Base-by-base conservation (phyloP, 441 rosid genomes). In the Pelargonium australe region DNA sequence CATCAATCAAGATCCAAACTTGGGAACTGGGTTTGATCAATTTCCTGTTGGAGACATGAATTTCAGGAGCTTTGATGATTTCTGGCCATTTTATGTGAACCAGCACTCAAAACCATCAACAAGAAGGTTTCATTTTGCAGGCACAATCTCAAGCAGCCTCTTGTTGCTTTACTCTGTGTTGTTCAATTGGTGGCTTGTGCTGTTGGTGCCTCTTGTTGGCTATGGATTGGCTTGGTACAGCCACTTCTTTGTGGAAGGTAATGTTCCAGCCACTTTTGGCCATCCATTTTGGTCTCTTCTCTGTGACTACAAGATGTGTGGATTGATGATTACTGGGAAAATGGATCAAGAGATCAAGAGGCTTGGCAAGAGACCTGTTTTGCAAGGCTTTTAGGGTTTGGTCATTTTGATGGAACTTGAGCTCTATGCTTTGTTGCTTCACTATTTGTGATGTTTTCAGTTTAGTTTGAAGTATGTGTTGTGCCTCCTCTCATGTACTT, bases 301-400 rank as follows among this genome's bases (percentile, higher is more conserved):
- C 0, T 94, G 99, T 80, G 97, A 91, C 80, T 85, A 68, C 73
- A 89, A 86, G 88, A 94, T 94, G 99, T 94, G 91, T 79, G 90
- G 91, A 1, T 75, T 94, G 80, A 91, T 91, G 97, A 84, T 91
- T 16, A 88, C 93, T 4, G 97, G 99, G 68, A 80, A 83, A 58
- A 88, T 94, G 99, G 99, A 94, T 71, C 88, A 80, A 72, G 99
- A 94, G 85, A 87, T 94, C 72, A 94, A 94, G 83, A 82, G 99
- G 76, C 96, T 91, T 67, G 99, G 96, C 19, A 91, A 94, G 85
- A 83, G 95, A 63, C 99, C 97, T 34, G 84, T 86, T 68, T 71
- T 88, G 16, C 14, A 13, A 51, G n/a, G 16, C 3, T 51, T 43
- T 43, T 20, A 20, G 23, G 23, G 23, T 20, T 20, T 20, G 23